These are phyloP conservation scores for Takashimella tepidaria DNA, from an alignment of 1,284 basidiomycete species.

Conservation along the genomic window DNA sequence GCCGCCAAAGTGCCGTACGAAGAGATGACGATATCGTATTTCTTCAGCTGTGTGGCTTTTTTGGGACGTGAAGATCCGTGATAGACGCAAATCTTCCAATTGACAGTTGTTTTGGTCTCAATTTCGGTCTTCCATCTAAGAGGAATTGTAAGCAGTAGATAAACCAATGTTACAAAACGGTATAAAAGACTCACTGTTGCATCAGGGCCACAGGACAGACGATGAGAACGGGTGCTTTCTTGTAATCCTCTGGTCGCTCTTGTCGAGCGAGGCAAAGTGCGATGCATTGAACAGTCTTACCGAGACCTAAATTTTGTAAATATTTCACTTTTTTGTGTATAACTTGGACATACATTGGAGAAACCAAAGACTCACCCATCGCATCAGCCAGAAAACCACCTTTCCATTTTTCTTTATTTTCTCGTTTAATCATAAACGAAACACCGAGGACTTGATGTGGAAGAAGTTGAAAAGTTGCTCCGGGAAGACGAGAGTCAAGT, in stretches of 20 bases:
- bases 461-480: constrained; percentile 35
- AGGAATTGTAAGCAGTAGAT: not conserved
- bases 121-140: constrained; percentile 48
- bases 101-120: constrained; percentile 37
- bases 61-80: constrained; percentile 39
- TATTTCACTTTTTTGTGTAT: no score
- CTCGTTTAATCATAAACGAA: constrained; percentile 45
- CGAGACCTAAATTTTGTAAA: constrained; percentile 31
- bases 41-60: constrained; percentile 28
- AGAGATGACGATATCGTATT: constrained; percentile 45
- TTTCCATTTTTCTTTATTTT: constrained; percentile 25
- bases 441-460: constrained; percentile 46
- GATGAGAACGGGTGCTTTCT: constrained; percentile 43
- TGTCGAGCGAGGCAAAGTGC: constrained; percentile 41
- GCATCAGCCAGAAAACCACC: constrained; percentile 45
- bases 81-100: constrained; percentile 38
- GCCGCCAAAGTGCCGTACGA: constrained; percentile 37
- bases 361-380: constrained; percentile 19
- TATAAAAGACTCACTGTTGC: constrained; percentile 29
- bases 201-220: constrained; percentile 48
- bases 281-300: constrained; percentile 49
- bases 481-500: constrained; percentile 22
- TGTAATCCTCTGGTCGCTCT: constrained; percentile 34
- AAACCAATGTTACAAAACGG: constrained; percentile 1
- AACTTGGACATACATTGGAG: no score